Base-by-base conservation (phyloP, 345 rosid species). In the Excoecaria agallocha region DNA sequence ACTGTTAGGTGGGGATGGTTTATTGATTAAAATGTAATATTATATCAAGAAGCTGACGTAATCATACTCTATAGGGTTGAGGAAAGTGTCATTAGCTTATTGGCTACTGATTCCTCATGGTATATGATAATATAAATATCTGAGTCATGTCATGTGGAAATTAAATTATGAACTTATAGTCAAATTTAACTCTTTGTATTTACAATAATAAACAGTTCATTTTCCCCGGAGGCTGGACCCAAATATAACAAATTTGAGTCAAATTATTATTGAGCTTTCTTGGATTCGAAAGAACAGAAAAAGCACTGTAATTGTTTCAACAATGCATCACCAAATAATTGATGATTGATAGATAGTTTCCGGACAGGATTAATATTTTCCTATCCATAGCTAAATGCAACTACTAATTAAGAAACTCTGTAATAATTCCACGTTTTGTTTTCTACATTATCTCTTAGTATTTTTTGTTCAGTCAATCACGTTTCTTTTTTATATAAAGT, bases 381-480 rank as follows among this genome's bases (percentile, higher is more conserved):
- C 15, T 60, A 39, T 12, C 63, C 9, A 12, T 59, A 24, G 63
- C 63, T 59, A 6, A 25, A 41, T 55, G 11, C 59, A 19, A 20
- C 8, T n/a, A 30, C 66, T 19, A 6, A 39, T 41, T 17, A 16
- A 38, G 66, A 48, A 46, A 20, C 69, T 20, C 24, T 55, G 6
- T 19, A 65, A 43, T 43, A 25, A 46, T 66, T 48, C 54, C 35
- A 46, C 39, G 38, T 66, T 66, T 79, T 19, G 66, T 49, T 55
- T n/a, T 51, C 60, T n/a, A 16, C 6, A 12, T 71, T 54, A 24
- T 50, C 77, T 50, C 20, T 48, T 61, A 69, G 70, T 57, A 73
- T 81, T 70, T 79, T 79, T 84, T 81, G 84, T 71, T 48, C 63
- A 78, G 87, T 84, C 88, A 84, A 88, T 66, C 89, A 88, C 89